Evolutionary conservation across 768 basidiomycete species (phyloP).

Genomic region (Collybia sordida): DNA sequence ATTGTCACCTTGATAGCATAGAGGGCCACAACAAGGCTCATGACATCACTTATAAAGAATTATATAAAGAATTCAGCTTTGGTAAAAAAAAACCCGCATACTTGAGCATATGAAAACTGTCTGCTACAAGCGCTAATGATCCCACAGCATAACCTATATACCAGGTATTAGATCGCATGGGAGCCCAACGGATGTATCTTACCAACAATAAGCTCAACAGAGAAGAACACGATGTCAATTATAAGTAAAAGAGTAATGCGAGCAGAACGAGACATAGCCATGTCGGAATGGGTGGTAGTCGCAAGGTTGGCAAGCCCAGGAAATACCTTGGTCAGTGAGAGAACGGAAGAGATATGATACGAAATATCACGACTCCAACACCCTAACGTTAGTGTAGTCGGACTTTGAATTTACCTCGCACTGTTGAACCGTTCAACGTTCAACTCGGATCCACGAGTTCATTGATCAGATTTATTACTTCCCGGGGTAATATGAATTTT

Average conservation of each 20-base stretch:
- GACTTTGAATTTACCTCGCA: no score
- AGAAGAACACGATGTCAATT: slow-evolving; percentile 87
- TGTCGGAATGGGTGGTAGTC: slow-evolving; percentile 10
- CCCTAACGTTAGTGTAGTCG: no score
- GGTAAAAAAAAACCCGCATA: slow-evolving; percentile 33
- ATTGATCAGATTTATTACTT: no score
- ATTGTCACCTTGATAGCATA: slow-evolving; percentile 81
- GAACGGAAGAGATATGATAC: no score
- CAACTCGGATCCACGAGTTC: no score
- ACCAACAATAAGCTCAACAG: slow-evolving; percentile 84
- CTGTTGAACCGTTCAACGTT: no score
- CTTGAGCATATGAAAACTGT: slow-evolving; percentile 99
- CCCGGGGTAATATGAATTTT: no score
- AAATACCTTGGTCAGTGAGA: no score
- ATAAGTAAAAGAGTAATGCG: slow-evolving; percentile 74
- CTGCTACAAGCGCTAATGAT: slow-evolving; percentile 92
- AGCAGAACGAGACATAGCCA: slow-evolving; percentile 62
- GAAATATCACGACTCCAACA: no score
- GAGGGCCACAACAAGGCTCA: slow-evolving; percentile 92
- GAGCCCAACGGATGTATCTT: slow-evolving; percentile 16
- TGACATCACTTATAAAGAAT: slow-evolving; percentile 73
- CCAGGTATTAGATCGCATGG: slow-evolving; percentile 10
- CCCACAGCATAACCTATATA: slow-evolving; percentile 88
- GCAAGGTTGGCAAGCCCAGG: no score
- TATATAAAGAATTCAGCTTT: background rate